Base-by-base conservation (phyloP, 306 rosid genomes). In the Fragaria nilgerrensis region DNA sequence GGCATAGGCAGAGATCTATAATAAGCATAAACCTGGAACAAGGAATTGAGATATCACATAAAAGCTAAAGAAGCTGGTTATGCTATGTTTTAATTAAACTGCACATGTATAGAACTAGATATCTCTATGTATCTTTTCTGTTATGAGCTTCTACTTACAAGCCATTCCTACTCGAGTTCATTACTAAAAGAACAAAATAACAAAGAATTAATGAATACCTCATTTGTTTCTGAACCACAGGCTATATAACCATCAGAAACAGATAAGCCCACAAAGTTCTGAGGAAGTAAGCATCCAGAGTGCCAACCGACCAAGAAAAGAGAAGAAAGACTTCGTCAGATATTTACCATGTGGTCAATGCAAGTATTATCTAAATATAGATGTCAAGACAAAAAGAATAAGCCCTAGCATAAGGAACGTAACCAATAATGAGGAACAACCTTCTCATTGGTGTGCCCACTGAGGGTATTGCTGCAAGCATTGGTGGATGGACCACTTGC, bases 221-320 rank as follows among this genome's bases (percentile, higher is more conserved):
- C 97, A 72, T 95, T 95, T 71, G 97, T 88, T 89, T 95, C 99
- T 77, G 99, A 95, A 81, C 99, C 99, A 63, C 99, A 96, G 11
- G 97, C 88, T 63, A 96, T 89, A 77, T 96, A 96, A 79, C 96
- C 97, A 76, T 96, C 89, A 68, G 89, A 83, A 78, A 90, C 87
- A 0, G 99, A 88, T 48, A 96, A 81, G 71, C 99, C 99, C 63
- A 96, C 98, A 77, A 96, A 96, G 80, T 96, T 96, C 99, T 96
- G 97, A 76, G 73, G 75, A 77, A 78, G 82, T 58, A 74, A 78
- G 79, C 79, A 78, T 25, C 17, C 82, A 75, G 78, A 68, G 87
- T 62, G 80, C 75, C 68, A 85, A 81, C 80, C 52, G 23, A 75
- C 75, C 69, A 58, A 43, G 67, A 68, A 20, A 39, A n/a, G 41